These are phyloP conservation scores for Pyricularia grisea DNA, from an alignment of 2,329 filamentous ascomycete genomes.

Conservation along the genomic window DNA sequence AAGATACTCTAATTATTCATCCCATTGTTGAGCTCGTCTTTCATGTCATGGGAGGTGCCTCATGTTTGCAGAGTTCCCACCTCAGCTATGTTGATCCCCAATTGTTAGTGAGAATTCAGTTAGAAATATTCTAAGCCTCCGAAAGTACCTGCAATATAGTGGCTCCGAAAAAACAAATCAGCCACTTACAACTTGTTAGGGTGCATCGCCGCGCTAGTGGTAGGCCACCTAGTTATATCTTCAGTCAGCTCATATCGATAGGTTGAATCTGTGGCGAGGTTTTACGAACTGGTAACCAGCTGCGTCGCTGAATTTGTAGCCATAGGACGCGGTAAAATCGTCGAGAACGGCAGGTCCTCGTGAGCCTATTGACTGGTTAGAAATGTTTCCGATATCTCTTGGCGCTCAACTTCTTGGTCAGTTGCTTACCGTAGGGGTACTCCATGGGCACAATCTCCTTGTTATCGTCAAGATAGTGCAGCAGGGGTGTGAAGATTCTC, in stretches of 20 bases:
- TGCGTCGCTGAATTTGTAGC: conserved; percentile 97
- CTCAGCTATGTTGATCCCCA: neutral
- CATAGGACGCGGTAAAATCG: conserved; percentile 95
- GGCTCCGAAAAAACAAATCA: neutral
- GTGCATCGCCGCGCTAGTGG: conserved; percentile 56
- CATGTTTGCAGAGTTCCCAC: neutral
- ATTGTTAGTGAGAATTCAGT: neutral
- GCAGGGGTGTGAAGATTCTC: conserved; percentile 94
- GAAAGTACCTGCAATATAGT: neutral
- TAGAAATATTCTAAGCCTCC: neutral
- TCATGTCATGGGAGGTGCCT: neutral
- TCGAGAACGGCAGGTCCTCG: conserved; percentile 93
- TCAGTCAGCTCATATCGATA: neutral
- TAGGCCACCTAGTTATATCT: conserved; percentile 51
- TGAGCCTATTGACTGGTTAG: conserved; percentile 54
- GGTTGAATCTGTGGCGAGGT: neutral
- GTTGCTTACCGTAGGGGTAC: conserved; percentile 84
- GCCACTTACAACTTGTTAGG: conserved; percentile 72
- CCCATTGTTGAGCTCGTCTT: neutral
- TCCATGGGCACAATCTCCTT: conserved; percentile 99
- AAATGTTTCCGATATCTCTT: conserved; percentile 3
- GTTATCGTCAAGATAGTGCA: conserved; percentile 98
- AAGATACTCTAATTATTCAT: neutral
- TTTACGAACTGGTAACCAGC: conserved; percentile 64
- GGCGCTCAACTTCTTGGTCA: neutral